phyloP scores from a whole-genome alignment of 2,329 filamentous ascomycete genomes.

The Sclerotinia subarctica region DNA sequence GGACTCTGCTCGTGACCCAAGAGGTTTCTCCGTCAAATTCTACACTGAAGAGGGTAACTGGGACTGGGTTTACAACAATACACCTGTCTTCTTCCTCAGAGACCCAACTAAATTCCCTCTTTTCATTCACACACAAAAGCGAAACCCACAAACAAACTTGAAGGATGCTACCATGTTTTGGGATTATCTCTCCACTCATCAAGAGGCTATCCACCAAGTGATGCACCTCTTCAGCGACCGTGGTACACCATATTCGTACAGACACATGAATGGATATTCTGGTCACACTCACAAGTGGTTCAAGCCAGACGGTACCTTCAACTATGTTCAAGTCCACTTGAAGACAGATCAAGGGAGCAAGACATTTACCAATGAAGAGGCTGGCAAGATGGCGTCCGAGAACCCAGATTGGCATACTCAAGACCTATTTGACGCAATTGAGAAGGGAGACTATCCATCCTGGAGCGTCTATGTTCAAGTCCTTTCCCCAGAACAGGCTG shows the following conservation, averaged over 20 bases:
- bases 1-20: conserved; percentile 64
- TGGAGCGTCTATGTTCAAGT: conserved; percentile 65
- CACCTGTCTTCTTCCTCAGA: conserved; percentile 72
- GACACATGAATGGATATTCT: conserved; percentile 66
- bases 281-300: conserved; percentile 66
- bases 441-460: conserved; percentile 56
- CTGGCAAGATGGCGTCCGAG: conserved; percentile 49
- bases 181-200: conserved; percentile 55
- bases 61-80: conserved; percentile 76
- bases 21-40: conserved; percentile 69
- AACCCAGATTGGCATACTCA: conserved; percentile 62
- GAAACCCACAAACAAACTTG: conserved; percentile 68
- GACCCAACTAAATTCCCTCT: conserved; percentile 72
- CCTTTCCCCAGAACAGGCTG: conserved; percentile 58
- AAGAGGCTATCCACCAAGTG: conserved; percentile 60
- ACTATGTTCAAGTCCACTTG: conserved; percentile 63
- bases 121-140: conserved; percentile 77
- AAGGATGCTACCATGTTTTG: conserved; percentile 55
- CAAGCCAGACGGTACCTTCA: conserved; percentile 62
- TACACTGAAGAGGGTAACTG: conserved; percentile 68
- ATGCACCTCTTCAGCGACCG: conserved; percentile 66
- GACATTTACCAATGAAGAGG: conserved; percentile 57
- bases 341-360: conserved; percentile 62
- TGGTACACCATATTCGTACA: conserved; percentile 62
- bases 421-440: conserved; percentile 63